Base-by-base conservation (phyloP, 257 asterid species). In the Solanum chiquidenum region DNA sequence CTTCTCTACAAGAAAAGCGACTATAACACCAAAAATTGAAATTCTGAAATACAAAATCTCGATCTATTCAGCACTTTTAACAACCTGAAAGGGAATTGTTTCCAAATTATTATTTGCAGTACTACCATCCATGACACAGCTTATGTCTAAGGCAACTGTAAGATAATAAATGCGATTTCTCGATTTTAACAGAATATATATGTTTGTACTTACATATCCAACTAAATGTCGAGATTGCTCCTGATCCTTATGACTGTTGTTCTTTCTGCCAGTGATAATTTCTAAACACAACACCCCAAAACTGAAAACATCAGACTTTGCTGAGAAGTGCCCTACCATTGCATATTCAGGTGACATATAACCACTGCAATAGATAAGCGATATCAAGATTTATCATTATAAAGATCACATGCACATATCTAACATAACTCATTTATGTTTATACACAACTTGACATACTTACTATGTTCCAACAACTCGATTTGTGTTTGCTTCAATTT, bases 261-360 rank as follows among this genome's bases (percentile, higher is more conserved):
- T 91, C 84, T 79, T 89, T 76, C 33, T 87, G 75, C 92, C 92
- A 11, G 75, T 83, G 10, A 89, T 74, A 20, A 91, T 87, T 87
- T 91, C 92, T 38, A 90, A 27, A 55, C 87, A 25, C 86, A 90
- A 20, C 60, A 90, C 92, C 25, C 92, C 91, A 1, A 84, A 90
- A 86, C 92, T 90, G 11, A 87, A 90, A 37, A 88, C 88, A 62
- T 90, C 93, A 5, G 92, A 89, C 13, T 89, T 91, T 11, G 71
- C 86, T 62, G 93, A 91, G 31, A 91, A 91, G 0, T 52, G 88
- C 31, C 93, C 93, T 60, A 84, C 90, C 91, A 89, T 88, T 86
- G 93, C 93, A 72, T 91, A 91, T 83, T 91, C 93, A 9, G 93
- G 93, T 2, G 93, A 89, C 93, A 91, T 91, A 73, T 91, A 91